Conservation (phyloP, 306 rosid genomes). For the Biancaea sappan region DNA sequence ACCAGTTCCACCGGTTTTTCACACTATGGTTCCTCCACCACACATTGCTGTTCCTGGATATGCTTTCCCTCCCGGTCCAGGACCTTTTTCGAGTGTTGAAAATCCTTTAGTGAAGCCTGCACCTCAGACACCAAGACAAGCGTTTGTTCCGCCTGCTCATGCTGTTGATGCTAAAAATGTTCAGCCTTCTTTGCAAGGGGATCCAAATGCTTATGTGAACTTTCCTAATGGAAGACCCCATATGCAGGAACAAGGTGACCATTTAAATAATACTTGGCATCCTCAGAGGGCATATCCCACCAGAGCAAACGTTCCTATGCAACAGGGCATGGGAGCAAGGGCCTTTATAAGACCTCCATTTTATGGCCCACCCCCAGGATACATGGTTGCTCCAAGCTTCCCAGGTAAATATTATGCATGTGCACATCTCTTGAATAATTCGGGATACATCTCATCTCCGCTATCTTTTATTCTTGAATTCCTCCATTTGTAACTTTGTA, state of each 20-base stretch:
- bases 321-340: conserved; percentile 75
- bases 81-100: conserved; percentile 65
- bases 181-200: conserved; percentile 62
- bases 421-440: conserved; percentile 11
- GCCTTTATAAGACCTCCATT: conserved; percentile 67
- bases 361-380: conserved; percentile 72
- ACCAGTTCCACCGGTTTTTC: conserved; percentile 53
- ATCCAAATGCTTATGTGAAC: conserved; percentile 58
- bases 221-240: conserved; percentile 67
- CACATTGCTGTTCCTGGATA: conserved; percentile 71
- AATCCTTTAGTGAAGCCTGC: conserved; percentile 60
- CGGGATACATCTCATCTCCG: background rate
- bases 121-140: conserved; percentile 57
- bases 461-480: background rate
- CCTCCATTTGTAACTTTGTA: conserved; percentile 10
- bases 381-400: conserved; percentile 76
- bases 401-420: conserved; percentile 57
- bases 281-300: conserved; percentile 69
- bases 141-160: conserved; percentile 58
- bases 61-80: conserved; percentile 63
- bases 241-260: conserved; percentile 67
- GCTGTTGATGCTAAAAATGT: conserved; percentile 47
- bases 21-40: conserved; percentile 67
- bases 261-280: conserved; percentile 72
- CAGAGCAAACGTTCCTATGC: conserved; percentile 66